Evolutionary conservation across 495 filamentous ascomycete genomes (phyloP), one percentile per base, ranked within the genome.

Genomic region (Bombardia bombarda): DNA sequence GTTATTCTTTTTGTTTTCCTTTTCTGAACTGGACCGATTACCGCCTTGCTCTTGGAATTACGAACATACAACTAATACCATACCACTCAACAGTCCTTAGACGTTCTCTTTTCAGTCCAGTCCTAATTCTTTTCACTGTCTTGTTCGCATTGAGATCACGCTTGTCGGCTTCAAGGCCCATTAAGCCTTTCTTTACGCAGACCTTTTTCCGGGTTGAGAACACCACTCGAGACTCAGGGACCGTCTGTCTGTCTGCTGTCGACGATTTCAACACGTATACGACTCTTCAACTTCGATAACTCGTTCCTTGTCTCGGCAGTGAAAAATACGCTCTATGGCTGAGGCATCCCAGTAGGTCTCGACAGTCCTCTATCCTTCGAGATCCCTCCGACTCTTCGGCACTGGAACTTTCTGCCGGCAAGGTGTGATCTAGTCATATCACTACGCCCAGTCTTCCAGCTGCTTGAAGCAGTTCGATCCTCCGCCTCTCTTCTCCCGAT

Each of bases 271-370:
- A 28, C 12, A 6, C 25, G 12, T 7, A 6, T 28, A 7, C 25
- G 7, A 13, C 32, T 18, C 7, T 18, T 14, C 32, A 1, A 14
- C 32, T 14, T 33, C 32, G 16, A 33, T 7, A 33, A 10, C 32
- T 33, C 12, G 25, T 7, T 7, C 13, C 25, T 26, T 31, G 24
- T 30, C 24, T 13, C 14, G 6, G 24, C 23, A 6, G 32, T 33
- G n/a, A 9, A 30, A 40, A 17, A n/a, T 4, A 43, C 48, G 44
- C 47, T 66, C 57, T 60, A 72, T 72, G 69, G 69, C 69, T 67
- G 45, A 42, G 51, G 42, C 35, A 47, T 61, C 55, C 41, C 56
- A 65, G 42, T 69, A 72, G 57, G 62, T 62, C 52, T 61, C 53
- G 42, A 63, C 26, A 40, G 47, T 24, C 43, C 32, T 38, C 43